These are phyloP conservation scores for Epicoccum nigrum DNA, from an alignment of 2,329 filamentous ascomycete species.

Conservation along the genomic window DNA sequence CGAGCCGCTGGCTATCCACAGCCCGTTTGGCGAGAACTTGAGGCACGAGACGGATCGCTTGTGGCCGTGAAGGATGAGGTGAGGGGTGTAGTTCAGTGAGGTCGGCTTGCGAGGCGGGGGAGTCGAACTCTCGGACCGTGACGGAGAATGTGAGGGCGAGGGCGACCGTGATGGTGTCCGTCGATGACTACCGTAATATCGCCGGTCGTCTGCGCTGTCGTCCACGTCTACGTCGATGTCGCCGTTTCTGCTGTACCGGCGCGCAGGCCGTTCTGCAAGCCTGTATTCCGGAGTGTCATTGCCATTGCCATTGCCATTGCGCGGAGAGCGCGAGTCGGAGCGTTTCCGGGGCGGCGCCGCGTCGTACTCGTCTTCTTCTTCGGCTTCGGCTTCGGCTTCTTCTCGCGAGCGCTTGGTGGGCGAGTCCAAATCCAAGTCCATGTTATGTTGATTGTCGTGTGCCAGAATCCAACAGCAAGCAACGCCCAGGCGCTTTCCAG, in stretches of 20 bases:
- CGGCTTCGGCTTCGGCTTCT: too few species aligned
- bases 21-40: conserved; percentile 88
- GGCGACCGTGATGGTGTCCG: conserved; percentile 29
- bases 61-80: conserved; percentile 78
- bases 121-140: conserved; percentile 31
- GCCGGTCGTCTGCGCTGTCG: conserved; percentile 40
- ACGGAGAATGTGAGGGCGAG: conserved; percentile 29
- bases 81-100: conserved; percentile 70
- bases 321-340: conserved; percentile 40
- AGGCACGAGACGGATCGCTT: conserved; percentile 80
- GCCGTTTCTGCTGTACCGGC: conserved; percentile 41
- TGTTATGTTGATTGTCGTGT: conserved; percentile 23
- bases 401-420: conserved; percentile 34
- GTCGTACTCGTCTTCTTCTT: conserved; percentile 30
- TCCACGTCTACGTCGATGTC: conserved; percentile 27
- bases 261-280: conserved; percentile 40
- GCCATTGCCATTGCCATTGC: too few species aligned
- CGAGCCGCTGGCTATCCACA: conserved; percentile 84
- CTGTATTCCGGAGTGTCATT: conserved; percentile 27
- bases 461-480: conserved; percentile 22
- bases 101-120: conserved; percentile 57
- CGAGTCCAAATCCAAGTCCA: too few species aligned
- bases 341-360: conserved; percentile 41
- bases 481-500: conserved; percentile 12
- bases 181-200: conserved; percentile 34